phyloP scores from a whole-genome alignment of 2,329 filamentous ascomycete species.

The Coniochaeta sp. region DNA sequence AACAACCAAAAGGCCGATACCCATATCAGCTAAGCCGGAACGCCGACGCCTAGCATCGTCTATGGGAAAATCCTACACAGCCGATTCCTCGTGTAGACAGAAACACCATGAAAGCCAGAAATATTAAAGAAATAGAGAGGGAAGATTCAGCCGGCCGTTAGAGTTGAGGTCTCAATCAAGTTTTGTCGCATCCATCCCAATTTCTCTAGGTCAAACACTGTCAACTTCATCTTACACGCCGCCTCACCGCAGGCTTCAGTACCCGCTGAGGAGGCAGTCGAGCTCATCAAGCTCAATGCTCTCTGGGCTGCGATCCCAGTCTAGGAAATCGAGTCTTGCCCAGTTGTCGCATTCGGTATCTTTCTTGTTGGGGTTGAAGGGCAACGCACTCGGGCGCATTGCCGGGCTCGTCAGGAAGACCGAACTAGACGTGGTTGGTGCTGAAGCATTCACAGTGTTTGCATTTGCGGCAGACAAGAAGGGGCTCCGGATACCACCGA shows the following conservation, averaged over 20 bases:
- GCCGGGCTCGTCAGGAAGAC: constrained; percentile 47
- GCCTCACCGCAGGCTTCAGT: constrained; percentile 32
- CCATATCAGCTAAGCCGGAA: constrained; percentile 5
- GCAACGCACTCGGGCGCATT: constrained; percentile 38
- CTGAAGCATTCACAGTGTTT: constrained; percentile 15
- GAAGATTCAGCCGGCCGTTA: neutral
- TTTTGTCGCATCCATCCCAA: neutral
- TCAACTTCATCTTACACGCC: neutral
- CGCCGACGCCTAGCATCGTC: constrained; percentile 3
- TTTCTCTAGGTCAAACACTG: neutral
- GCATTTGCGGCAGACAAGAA: neutral
- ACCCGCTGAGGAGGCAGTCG: constrained; percentile 75
- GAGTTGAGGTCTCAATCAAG: neutral
- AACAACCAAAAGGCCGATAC: neutral
- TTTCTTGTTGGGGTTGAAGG: constrained; percentile 32
- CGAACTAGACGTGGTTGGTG: constrained; percentile 15
- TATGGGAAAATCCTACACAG: neutral
- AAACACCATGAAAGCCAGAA: neutral
- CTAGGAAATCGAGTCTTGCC: constrained; percentile 37
- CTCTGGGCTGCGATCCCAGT: constrained; percentile 71
- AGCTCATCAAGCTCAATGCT: constrained; percentile 89
- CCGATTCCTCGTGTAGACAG: neutral
- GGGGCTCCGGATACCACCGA: constrained; percentile 30
- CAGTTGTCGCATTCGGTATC: constrained; percentile 33
- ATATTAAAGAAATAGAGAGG: neutral